phyloP scores from a whole-genome alignment of 441 rosid genomes.

The Syzygium syzygioides region DNA sequence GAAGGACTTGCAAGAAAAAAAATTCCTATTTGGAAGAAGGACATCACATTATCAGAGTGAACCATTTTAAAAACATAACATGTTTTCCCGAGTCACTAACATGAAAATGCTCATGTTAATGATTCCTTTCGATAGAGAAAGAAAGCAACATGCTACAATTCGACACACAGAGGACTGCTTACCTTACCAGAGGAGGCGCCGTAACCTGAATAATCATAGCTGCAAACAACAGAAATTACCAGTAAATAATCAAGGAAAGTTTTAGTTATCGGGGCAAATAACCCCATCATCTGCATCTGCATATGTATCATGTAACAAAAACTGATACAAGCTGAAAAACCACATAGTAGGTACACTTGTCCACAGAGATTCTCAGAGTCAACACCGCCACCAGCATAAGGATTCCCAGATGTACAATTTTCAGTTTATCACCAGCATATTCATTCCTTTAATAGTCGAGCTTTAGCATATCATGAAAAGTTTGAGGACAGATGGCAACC shows the following conservation, averaged over 20 bases:
- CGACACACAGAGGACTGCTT: constrained; percentile 1
- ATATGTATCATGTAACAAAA: background rate
- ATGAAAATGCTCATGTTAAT: background rate
- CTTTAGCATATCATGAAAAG: background rate
- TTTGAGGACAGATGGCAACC: background rate
- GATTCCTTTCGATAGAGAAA: background rate
- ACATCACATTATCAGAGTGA: background rate
- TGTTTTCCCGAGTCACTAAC: background rate
- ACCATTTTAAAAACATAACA: background rate
- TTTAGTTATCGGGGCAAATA: background rate
- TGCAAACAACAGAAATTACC: constrained; percentile 17
- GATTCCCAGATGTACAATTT: background rate
- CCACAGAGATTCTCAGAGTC: background rate
- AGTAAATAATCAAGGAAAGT: background rate
- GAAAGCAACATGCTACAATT: background rate
- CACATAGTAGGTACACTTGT: background rate
- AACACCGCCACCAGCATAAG: background rate
- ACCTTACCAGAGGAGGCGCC: constrained; percentile 98
- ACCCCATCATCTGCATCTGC: background rate
- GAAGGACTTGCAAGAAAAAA: background rate
- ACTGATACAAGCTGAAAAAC: background rate
- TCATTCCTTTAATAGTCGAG: background rate
- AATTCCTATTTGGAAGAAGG: background rate
- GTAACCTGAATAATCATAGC: constrained; percentile 97
- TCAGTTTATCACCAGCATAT: background rate